Percentiles rank a stretch among this genome's conserved stretches.
These are phyloP conservation scores for Mallotus nudiflorus DNA, from an alignment of 345 rosid species.

Conservation along the genomic window DNA sequence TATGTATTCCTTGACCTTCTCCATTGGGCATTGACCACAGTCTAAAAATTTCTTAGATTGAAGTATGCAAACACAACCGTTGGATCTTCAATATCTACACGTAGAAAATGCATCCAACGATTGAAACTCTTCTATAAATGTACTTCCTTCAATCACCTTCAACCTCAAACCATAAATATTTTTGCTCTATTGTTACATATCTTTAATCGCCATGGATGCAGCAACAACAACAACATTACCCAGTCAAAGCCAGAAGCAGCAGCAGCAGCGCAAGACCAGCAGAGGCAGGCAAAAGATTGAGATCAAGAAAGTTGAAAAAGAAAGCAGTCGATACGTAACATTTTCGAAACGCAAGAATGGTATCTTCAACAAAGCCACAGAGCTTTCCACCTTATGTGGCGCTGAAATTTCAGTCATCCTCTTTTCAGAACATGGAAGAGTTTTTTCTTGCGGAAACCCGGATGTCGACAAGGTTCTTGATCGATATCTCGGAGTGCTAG, in stretches of 20 bases:
- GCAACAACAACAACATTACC: not conserved
- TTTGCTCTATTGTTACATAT: not conserved
- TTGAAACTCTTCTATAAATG: not conserved
- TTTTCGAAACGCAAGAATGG: conserved; percentile 25
- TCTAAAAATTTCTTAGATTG: not conserved
- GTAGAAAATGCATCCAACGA: not conserved
- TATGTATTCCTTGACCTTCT: not conserved
- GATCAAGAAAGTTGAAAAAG: conserved; percentile 17
- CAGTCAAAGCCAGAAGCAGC: no score
- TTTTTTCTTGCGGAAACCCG: conserved; percentile 15
- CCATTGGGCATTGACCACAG: not conserved
- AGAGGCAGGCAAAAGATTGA: conserved; percentile 28
- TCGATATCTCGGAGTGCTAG: not conserved
- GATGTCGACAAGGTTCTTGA: conserved; percentile 13
- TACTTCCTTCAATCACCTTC: no score
- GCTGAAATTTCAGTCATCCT: conserved; percentile 20
- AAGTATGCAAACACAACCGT: not conserved
- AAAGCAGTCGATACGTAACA: conserved; percentile 16
- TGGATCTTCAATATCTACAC: not conserved
- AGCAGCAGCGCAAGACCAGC: not conserved
- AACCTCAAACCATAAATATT: not conserved
- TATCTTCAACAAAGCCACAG: conserved; percentile 24
- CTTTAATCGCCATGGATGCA: not conserved
- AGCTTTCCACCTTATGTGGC: conserved; percentile 22
- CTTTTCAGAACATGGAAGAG: conserved; percentile 13